phyloP scores from a whole-genome alignment of 106 monocot species.

The Apostasia shenzhenica region DNA sequence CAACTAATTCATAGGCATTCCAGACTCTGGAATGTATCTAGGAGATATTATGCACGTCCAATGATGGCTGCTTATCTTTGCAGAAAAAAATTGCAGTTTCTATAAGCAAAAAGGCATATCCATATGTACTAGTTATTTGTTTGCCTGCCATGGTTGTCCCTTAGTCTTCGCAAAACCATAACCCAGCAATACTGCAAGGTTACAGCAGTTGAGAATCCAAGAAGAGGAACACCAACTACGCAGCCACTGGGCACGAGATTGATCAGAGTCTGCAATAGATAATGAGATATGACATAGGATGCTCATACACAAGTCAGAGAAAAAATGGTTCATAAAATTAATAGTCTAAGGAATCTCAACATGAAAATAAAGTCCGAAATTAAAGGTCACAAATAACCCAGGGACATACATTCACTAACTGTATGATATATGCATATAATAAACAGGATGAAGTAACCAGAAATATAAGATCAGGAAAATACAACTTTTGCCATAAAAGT shows the following conservation, averaged over 20 bases:
- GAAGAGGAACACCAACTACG: constrained; percentile 48
- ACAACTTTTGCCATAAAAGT: no score
- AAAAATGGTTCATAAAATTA: background rate
- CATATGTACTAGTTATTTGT: background rate
- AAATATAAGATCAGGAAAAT: background rate
- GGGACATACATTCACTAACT: background rate
- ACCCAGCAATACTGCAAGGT: constrained; percentile 76
- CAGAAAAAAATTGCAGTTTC: no score
- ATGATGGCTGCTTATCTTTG: no score
- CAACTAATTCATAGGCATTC: no score
- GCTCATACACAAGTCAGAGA: background rate
- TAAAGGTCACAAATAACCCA: no score
- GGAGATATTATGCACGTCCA: no score
- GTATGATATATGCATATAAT: background rate
- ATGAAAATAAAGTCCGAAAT: background rate
- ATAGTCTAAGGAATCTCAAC: background rate
- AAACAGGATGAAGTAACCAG: background rate
- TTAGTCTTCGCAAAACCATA: constrained; percentile 65
- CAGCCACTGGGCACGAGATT: constrained; percentile 79
- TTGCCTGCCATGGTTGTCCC: constrained; percentile 21
- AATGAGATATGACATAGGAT: background rate
- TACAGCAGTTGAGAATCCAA: constrained; percentile 27
- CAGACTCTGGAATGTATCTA: no score
- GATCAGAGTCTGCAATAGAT: constrained; percentile 63
- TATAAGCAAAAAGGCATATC: background rate